Base-by-base conservation (phyloP, 225 moss, liverwort and hornwort species). In the Sphagnum tenellum region DNA sequence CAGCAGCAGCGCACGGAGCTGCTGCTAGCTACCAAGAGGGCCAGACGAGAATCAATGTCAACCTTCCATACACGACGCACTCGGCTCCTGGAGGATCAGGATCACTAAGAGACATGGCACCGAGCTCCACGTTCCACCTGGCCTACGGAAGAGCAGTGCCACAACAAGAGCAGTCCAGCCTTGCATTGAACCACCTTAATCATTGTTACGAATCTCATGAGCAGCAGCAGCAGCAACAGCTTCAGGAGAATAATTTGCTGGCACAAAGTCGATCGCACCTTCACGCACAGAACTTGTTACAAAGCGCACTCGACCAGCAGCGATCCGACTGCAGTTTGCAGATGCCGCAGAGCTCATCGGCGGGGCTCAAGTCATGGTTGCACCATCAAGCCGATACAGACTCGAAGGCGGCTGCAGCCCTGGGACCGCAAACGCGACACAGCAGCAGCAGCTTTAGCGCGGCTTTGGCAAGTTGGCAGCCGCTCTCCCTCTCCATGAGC, bases 401-500 rank as follows among this genome's bases (percentile, higher is more conserved):
- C 29, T 29, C 29, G 29, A 29, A 29, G 29, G 29, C 29, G 29
- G 29, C 29, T 29, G 29, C 29, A 29, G 29, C 29, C 29, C 29
- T 29, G 29, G 29, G 29, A 29, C 29, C 29, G 29, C 29, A 29
- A 29, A 29, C 29, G 29, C 29, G 29, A 29, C 29, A 29, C 29
- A 29, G 0, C 29, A 29, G 29, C 29, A 29, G 29, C 29, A 29
- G 29, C 29, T 29, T 29, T 62, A n/a, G 84, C 56, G 83, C 75
- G 9, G 46, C 81, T 8, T 66, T 94, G 29, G 74, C 83, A 5
- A 73, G 76, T 51, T 65, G 91, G 59, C 94, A 94, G 71, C 94
- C 94, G 8, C 76, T 94, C 46, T 88, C 91, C 29, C 73, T 94
- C 47, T 94, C 94, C 51, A 94, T 94, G 87, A 91, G 86, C 49